Percentiles rank a stretch among this genome's conserved stretches.
Conservation (phyloP, 2,329 filamentous ascomycete species). For the Capronia americana region DNA sequence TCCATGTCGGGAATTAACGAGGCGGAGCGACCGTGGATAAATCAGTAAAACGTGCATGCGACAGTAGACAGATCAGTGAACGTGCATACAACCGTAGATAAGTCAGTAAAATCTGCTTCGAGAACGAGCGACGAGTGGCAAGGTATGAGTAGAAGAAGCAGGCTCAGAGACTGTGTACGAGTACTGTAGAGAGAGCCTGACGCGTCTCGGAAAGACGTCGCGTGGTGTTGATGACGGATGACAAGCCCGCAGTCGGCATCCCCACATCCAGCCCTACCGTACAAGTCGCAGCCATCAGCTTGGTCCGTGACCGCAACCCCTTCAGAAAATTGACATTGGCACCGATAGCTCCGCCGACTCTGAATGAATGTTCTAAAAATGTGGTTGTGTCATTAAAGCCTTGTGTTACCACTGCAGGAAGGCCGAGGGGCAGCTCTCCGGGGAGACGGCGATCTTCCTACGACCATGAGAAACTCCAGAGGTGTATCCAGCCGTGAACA, state of each 20-base stretch:
- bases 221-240: background rate
- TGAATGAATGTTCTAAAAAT: background rate
- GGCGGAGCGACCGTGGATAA: background rate
- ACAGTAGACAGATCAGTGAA: background rate
- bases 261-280: background rate
- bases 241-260: background rate
- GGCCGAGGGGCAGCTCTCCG: background rate
- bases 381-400: background rate
- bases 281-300: background rate
- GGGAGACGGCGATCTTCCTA: background rate
- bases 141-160: background rate
- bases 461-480: background rate
- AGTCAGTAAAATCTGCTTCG: background rate
- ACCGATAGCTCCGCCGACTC: background rate
- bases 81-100: background rate
- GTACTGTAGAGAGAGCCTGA: background rate
- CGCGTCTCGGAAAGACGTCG: constrained; percentile 17
- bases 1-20: constrained; percentile 20
- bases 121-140: background rate
- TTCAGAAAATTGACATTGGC: background rate
- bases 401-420: background rate
- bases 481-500: no score
- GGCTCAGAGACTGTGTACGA: background rate
- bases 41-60: background rate
- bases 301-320: background rate